Evolutionary conservation across 23 red algal genomes (phyloP).

Genomic region (Gracilaria domingensis): DNA sequence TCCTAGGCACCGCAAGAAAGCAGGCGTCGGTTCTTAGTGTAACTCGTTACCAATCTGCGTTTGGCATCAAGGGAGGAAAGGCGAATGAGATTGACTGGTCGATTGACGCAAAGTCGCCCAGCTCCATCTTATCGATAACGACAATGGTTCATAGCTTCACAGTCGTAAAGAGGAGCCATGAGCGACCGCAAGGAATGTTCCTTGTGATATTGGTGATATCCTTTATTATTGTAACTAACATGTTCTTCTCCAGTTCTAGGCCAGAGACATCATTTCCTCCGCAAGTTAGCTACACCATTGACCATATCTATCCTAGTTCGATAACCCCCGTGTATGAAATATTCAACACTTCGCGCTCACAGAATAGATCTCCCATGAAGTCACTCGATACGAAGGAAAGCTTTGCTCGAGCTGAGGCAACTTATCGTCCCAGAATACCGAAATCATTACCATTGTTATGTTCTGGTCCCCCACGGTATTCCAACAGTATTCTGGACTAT

Average conservation of each 20-base stretch:
- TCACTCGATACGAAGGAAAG: not conserved
- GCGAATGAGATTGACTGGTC: not conserved
- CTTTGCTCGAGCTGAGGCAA: not conserved
- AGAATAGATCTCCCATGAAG: not conserved
- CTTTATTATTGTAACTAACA: not conserved
- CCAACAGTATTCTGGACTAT: conserved; percentile 19
- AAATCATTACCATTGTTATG: conserved; percentile 37
- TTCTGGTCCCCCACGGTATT: conserved; percentile 36
- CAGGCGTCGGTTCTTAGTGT: not conserved
- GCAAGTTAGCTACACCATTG: not conserved
- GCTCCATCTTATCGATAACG: not conserved
- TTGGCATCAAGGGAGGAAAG: not conserved
- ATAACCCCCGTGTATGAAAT: conserved; percentile 3
- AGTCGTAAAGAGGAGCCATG: not conserved
- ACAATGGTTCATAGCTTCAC: not conserved
- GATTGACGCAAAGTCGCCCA: not conserved
- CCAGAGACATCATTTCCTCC: not conserved
- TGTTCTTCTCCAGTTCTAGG: not conserved
- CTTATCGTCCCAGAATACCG: conserved; percentile 26
- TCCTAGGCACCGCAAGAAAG: not conserved
- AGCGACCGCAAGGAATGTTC: not conserved
- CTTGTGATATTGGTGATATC: not conserved
- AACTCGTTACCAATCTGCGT: not conserved
- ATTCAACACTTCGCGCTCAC: not conserved
- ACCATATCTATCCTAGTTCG: conserved; percentile 1